Evolutionary conservation across 2,329 filamentous ascomycete species (phyloP).

Genomic region (Penicillium glabrum): DNA sequence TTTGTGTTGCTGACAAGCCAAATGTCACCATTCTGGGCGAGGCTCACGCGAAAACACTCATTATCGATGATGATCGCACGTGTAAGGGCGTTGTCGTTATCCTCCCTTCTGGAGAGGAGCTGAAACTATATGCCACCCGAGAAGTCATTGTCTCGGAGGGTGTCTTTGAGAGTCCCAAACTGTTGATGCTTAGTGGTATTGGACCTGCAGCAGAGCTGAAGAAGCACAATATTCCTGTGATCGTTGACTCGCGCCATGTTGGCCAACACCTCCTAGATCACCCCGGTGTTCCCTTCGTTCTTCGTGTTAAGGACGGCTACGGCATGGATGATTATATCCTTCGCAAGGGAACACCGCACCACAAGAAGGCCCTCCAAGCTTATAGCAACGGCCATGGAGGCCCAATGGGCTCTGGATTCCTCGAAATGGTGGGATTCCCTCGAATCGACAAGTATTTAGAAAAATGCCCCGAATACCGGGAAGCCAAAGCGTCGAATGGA

Average conservation of each 20-base stretch:
- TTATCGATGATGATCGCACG: conserved; percentile 51
- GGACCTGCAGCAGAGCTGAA: conserved; percentile 36
- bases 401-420: conserved; percentile 43
- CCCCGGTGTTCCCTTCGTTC: conserved; percentile 41
- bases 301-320: conserved; percentile 44
- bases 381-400: conserved; percentile 44
- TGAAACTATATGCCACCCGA: conserved; percentile 49
- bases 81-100: conserved; percentile 52
- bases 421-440: conserved; percentile 59
- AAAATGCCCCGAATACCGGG: conserved; percentile 49
- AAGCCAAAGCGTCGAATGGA: conserved; percentile 42
- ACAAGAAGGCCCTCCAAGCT: conserved; percentile 29
- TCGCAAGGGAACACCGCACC: conserved; percentile 35
- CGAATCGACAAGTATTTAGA: conserved; percentile 57
- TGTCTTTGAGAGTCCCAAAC: conserved; percentile 53
- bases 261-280: conserved; percentile 36
- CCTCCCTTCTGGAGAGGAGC: conserved; percentile 39
- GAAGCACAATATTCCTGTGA: conserved; percentile 29
- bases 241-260: conserved; percentile 29
- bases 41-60: conserved; percentile 53
- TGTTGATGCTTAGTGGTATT: conserved; percentile 51
- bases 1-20: conserved; percentile 53
- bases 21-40: conserved; percentile 56
- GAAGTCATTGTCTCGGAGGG: conserved; percentile 53
- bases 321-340: conserved; percentile 40